Conservation (phyloP, 805 yeast species). For the Komagataella kurtzmanii region DNA sequence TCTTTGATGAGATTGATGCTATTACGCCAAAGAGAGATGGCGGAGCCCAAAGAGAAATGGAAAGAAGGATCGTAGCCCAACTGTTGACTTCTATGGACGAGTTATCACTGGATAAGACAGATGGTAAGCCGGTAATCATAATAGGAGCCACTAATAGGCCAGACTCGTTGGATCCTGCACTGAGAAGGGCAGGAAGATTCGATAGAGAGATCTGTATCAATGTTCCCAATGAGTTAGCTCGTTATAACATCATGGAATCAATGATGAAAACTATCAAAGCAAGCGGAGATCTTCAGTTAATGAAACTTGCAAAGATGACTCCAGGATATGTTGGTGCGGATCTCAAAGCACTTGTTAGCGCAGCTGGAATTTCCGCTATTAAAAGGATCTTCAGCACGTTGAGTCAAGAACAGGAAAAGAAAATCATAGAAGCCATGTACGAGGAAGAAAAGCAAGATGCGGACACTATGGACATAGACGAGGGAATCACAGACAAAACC, state of each 20-base stretch:
- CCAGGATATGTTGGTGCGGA: conserved; percentile 99
- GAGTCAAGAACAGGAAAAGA: conserved; percentile 25
- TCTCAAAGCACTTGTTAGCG: conserved; percentile 82
- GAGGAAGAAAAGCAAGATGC: conserved; percentile 5
- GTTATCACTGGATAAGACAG: conserved; percentile 73
- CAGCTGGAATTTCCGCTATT: conserved; percentile 91
- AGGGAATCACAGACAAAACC: background rate
- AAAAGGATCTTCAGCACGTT: conserved; percentile 71
- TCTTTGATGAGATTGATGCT: conserved; percentile 95
- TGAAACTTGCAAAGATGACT: conserved; percentile 73
- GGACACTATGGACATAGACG: conserved; percentile 5
- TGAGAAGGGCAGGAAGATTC: conserved; percentile 93
- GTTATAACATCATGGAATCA: conserved; percentile 62
- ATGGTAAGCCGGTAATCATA: conserved; percentile 84
- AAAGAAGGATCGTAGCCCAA: conserved; percentile 91
- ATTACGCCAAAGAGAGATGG: conserved; percentile 97
- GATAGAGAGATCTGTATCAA: conserved; percentile 89
- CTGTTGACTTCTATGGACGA: conserved; percentile 91
- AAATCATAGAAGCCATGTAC: conserved; percentile 2
- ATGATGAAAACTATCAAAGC: conserved; percentile 59
- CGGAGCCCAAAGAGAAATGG: conserved; percentile 98
- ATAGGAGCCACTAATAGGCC: conserved; percentile 97
- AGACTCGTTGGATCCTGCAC: conserved; percentile 86
- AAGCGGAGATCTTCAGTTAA: conserved; percentile 58
- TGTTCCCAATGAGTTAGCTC: conserved; percentile 83